Evolutionary conservation across 2,329 filamentous ascomycete genomes (phyloP), one percentile per base, ranked within the genome.

Genomic region (Talaromyces piceae): DNA sequence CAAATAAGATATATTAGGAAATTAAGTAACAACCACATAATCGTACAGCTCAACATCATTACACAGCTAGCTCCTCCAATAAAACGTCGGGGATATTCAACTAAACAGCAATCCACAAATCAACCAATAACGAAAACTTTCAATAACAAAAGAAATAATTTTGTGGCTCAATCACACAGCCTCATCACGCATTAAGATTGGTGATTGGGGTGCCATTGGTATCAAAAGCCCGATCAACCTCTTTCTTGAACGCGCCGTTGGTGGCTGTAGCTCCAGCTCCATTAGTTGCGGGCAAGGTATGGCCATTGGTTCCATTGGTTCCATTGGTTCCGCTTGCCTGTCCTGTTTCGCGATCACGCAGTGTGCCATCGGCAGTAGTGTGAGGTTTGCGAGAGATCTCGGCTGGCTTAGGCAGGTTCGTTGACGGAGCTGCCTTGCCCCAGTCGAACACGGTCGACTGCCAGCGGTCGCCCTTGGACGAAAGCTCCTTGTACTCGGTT

Each of bases 401-500:
- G 1, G 69, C 67, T 31, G 77, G 65, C 56, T 71, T 66, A 1
- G 91, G 90, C 41, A 96, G 78, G 62, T 86, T 80, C 22, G 72
- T 77, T 39, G 87, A 89, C 71, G 85, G 83, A 50, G 80, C 76
- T 9, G 91, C 90, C 41, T 74, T 79, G 45, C 93, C 91, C 60
- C 97, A 86, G 54, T 82, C 85, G 76, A 98, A 98, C 63, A 98
- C 83, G 8, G 91, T 89, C 55, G 87, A 94, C 77, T 95, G 86
- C 93, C 93, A 98, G 69, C 83, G 85, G 51, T 95, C 87, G 48
- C 93, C 93, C 81, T 93, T 89, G 59, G 76, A 77, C 7, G 91
- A 88, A 52, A 95, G 78, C 20, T 96, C 83, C 73, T 83, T 88
- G 79, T 94, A 97, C 70, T 95, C 89, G 22, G 88, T 94, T 8